Conservation (phyloP, 2,329 filamentous ascomycete genomes). For the Alternaria postmessia region DNA sequence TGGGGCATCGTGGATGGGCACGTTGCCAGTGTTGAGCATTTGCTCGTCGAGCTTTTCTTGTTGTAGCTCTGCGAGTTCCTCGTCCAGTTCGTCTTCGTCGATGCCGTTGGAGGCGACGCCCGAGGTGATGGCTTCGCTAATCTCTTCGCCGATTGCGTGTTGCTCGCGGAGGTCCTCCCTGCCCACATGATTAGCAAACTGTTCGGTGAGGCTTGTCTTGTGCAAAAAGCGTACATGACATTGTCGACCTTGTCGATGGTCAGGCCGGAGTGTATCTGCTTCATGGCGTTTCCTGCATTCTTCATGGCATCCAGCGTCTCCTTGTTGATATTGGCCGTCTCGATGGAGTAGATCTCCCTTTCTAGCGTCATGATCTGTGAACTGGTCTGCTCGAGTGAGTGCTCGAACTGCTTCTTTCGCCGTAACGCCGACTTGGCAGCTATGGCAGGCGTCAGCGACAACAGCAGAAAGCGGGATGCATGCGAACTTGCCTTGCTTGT, state of each 20-base stretch:
- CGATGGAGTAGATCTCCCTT: slow-evolving; percentile 94
- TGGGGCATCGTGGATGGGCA: slow-evolving; percentile 77
- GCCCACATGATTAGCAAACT: slow-evolving; percentile 16
- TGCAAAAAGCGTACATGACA: slow-evolving; percentile 80
- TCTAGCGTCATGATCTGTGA: slow-evolving; percentile 92
- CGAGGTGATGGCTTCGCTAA: slow-evolving; percentile 81
- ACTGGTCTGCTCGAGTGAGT: slow-evolving; percentile 87
- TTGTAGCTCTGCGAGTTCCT: slow-evolving; percentile 84
- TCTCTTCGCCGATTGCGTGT: slow-evolving; percentile 92
- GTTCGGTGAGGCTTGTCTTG: not conserved
- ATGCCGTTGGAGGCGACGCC: slow-evolving; percentile 72
- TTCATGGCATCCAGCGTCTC: slow-evolving; percentile 96
- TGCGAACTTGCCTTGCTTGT: slow-evolving; percentile 83
- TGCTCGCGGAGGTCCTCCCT: slow-evolving; percentile 93
- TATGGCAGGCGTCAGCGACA: slow-evolving; percentile 52
- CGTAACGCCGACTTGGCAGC: slow-evolving; percentile 88
- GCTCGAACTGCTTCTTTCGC: slow-evolving; percentile 94
- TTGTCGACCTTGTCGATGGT: slow-evolving; percentile 94
- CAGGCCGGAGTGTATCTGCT: slow-evolving; percentile 87
- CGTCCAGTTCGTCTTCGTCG: slow-evolving; percentile 87
- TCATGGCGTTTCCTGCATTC: slow-evolving; percentile 88
- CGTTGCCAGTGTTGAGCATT: slow-evolving; percentile 87
- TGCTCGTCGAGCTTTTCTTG: slow-evolving; percentile 92
- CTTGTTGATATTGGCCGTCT: slow-evolving; percentile 98
- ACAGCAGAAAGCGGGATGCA: no score